Conservation (phyloP, 768 basidiomycete genomes). For the Serendipita indica region DNA sequence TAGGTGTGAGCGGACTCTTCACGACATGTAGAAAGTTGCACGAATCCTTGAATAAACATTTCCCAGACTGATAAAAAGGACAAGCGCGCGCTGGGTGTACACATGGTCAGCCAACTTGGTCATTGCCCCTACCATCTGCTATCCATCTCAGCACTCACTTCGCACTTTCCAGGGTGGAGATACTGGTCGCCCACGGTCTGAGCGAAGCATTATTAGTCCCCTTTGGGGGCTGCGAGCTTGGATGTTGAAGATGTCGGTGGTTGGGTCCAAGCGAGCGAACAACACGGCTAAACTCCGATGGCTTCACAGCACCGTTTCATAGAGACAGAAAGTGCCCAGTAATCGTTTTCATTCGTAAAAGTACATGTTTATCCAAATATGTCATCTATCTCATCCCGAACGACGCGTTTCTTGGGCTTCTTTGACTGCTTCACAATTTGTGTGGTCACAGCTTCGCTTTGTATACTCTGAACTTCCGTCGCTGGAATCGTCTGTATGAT, state of each 20-base stretch:
- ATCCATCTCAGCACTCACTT: neutral
- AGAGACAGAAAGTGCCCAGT: neutral
- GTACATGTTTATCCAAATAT: neutral
- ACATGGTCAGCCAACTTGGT: neutral
- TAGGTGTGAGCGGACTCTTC: constrained; percentile 6
- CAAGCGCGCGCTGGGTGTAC: constrained; percentile 6
- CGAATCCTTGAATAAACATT: constrained; percentile 9
- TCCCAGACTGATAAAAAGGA: constrained; percentile 5
- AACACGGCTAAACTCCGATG: neutral
- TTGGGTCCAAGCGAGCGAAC: neutral
- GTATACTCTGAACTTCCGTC: neutral
- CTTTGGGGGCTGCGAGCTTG: neutral
- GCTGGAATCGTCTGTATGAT: neutral
- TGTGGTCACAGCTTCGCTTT: too few species aligned
- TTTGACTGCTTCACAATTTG: neutral
- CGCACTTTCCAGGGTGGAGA: constrained; percentile 6
- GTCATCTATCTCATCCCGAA: neutral
- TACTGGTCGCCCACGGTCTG: neutral
- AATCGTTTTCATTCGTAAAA: neutral
- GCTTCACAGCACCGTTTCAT: neutral
- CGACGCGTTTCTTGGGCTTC: neutral
- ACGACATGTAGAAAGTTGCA: constrained; percentile 12
- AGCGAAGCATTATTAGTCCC: neutral
- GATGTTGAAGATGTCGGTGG: neutral
- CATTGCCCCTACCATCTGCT: too few species aligned